Conservation (phyloP, 345 rosid genomes). For the Populus deltoides region DNA sequence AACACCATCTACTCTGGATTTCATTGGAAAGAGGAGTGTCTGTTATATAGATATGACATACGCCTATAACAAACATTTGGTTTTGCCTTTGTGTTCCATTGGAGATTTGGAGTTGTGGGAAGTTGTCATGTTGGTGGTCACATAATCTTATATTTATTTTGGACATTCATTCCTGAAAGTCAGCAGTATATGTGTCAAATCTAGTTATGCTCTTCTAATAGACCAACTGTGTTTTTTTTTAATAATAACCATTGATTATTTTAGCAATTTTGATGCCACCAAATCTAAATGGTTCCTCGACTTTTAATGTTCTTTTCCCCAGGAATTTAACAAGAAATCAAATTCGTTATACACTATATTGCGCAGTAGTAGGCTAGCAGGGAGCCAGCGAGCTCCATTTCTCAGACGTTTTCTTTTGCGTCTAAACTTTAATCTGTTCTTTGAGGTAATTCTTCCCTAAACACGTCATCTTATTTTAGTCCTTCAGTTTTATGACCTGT, state of each 20-base stretch:
- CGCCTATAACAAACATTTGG: too few relatives aligned
- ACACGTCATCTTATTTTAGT: not conserved
- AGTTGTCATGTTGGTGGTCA: too few relatives aligned
- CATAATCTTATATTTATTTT: too few relatives aligned
- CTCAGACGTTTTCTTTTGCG: conserved; percentile 92
- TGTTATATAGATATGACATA: too few relatives aligned
- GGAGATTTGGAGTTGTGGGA: too few relatives aligned
- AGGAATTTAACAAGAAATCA: conserved; percentile 97
- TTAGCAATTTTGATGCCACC: not conserved
- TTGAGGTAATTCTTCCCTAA: conserved; percentile 52
- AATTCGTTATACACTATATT: conserved; percentile 84
- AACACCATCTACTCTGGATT: too few relatives aligned
- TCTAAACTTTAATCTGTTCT: conserved; percentile 81
- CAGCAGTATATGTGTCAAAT: too few relatives aligned
- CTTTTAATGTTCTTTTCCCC: conserved; percentile 13
- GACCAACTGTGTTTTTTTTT: not conserved
- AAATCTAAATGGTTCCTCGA: conserved; percentile 2
- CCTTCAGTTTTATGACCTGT: not conserved
- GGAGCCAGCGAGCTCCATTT: conserved; percentile 95
- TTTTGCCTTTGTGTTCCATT: too few relatives aligned
- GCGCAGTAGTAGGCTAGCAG: conserved; percentile 90
- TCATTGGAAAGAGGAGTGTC: too few relatives aligned
- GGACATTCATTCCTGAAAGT: too few relatives aligned
- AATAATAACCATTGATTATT: not conserved
- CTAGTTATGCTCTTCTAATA: not conserved